Evolutionary conservation across 257 asterid genomes (phyloP).

Genomic region (Solanum corneliomulleri): DNA sequence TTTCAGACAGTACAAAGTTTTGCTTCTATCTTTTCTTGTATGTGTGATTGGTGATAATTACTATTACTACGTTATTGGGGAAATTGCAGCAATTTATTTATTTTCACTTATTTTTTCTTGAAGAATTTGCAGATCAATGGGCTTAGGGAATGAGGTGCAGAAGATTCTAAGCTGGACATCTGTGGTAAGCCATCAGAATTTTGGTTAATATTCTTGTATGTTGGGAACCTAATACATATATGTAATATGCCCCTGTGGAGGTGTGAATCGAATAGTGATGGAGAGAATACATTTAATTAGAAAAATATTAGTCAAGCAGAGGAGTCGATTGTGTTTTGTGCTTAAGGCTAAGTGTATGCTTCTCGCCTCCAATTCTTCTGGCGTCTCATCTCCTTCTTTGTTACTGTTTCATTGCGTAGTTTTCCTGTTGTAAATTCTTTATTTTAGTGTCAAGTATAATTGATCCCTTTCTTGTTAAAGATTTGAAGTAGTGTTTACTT

Average conservation of each 20-base stretch:
- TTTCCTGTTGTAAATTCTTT: background rate
- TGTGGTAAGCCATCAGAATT: slow-evolving; percentile 8
- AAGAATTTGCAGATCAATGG: slow-evolving; percentile 15
- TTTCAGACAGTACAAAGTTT: background rate
- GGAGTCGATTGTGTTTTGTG: background rate
- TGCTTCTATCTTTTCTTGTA: background rate
- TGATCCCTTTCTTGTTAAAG: background rate
- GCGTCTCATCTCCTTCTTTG: background rate
- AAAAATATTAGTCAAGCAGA: background rate
- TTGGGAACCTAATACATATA: background rate
- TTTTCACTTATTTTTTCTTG: background rate
- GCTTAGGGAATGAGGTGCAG: slow-evolving; percentile 14
- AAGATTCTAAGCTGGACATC: slow-evolving; percentile 11
- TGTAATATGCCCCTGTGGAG: background rate
- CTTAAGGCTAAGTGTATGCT: background rate
- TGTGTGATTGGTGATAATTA: background rate
- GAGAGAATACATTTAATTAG: background rate
- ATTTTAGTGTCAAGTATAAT: background rate
- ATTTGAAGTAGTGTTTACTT: background rate
- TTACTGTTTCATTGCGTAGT: background rate
- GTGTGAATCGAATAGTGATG: background rate
- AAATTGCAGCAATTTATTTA: background rate
- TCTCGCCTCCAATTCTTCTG: background rate
- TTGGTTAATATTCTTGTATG: background rate
- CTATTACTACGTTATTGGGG: background rate